Conservation (phyloP, 179 eudicot genomes). For the Corrigiola litoralis region DNA sequence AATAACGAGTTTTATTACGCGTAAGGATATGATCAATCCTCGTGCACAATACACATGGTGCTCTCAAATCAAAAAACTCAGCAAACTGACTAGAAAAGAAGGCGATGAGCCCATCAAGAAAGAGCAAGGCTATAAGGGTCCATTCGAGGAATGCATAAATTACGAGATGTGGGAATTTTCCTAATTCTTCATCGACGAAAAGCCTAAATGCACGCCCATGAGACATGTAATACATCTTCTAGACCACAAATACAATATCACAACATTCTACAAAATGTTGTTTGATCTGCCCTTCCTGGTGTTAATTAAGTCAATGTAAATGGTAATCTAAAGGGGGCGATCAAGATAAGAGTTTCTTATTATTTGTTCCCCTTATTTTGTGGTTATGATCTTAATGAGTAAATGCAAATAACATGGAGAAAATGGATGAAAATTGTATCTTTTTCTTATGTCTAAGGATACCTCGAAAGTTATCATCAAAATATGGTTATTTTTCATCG, state of each 20-base stretch:
- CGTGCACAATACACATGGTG: conserved; percentile 43
- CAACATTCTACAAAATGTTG: neutral
- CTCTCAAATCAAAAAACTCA: conserved; percentile 30
- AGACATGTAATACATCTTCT: conserved; percentile 25
- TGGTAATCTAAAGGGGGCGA: no score
- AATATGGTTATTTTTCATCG: neutral
- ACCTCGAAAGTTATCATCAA: neutral
- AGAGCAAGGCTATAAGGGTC: conserved; percentile 37
- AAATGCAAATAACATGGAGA: no score
- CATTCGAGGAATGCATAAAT: conserved; percentile 66
- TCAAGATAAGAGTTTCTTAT: neutral
- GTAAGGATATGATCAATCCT: conserved; percentile 35
- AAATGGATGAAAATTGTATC: conserved; percentile 32
- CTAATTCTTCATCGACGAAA: conserved; percentile 53
- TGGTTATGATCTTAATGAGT: conserved; percentile 35
- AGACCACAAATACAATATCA: conserved; percentile 5
- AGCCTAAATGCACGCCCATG: conserved; percentile 35
- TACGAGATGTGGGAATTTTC: conserved; percentile 56
- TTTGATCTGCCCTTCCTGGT: neutral
- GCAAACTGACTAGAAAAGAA: conserved; percentile 36
- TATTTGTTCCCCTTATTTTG: no score
- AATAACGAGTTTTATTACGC: conserved; percentile 20
- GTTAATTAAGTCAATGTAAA: neutral
- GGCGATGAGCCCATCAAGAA: conserved; percentile 36
- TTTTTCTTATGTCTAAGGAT: conserved; percentile 15